Percentiles rank a stretch among this genome's conserved stretches.
Evolutionary conservation across 164 flowering plant genomes (phyloP).

Genomic region (Umbellularia californica): DNA sequence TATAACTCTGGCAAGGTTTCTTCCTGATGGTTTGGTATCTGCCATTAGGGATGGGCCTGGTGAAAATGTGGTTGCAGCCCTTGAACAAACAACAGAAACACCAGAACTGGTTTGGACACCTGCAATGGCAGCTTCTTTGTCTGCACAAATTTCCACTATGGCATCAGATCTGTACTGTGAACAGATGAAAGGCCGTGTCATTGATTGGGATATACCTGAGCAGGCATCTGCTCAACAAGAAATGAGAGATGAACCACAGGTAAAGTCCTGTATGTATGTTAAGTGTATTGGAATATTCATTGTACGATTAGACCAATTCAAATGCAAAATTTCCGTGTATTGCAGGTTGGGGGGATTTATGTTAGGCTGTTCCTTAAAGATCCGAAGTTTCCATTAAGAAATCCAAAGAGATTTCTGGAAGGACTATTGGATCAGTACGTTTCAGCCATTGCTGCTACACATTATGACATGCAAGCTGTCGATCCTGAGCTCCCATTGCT

Average conservation of each 20-base stretch:
- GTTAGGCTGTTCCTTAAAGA: conserved; percentile 94
- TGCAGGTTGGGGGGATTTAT: conserved; percentile 98
- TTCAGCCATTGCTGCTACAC: conserved; percentile 85
- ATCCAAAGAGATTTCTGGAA: conserved; percentile 97
- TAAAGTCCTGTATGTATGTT: conserved; percentile 13
- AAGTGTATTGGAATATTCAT: neutral
- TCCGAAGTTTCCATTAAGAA: conserved; percentile 97
- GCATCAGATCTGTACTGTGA: conserved; percentile 85
- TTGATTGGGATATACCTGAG: conserved; percentile 99
- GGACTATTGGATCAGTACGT: conserved; percentile 95
- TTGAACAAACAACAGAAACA: conserved; percentile 95
- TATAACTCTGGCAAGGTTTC: conserved; percentile 88
- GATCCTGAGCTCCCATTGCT: conserved; percentile 41
- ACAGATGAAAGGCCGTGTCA: conserved; percentile 91
- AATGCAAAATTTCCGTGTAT: neutral
- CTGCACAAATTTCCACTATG: conserved; percentile 94
- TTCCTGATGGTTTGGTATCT: conserved; percentile 97
- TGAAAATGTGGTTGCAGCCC: conserved; percentile 81
- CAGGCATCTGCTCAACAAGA: conserved; percentile 89
- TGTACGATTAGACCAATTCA: neutral
- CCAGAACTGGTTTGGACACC: conserved; percentile 99
- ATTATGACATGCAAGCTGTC: conserved; percentile 69
- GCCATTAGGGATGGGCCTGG: conserved; percentile 95
- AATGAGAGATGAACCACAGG: conserved; percentile 99
- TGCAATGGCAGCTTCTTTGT: conserved; percentile 96